Evolutionary conservation across 179 eudicot species (phyloP).

Genomic region (Amaranthus tricolor): DNA sequence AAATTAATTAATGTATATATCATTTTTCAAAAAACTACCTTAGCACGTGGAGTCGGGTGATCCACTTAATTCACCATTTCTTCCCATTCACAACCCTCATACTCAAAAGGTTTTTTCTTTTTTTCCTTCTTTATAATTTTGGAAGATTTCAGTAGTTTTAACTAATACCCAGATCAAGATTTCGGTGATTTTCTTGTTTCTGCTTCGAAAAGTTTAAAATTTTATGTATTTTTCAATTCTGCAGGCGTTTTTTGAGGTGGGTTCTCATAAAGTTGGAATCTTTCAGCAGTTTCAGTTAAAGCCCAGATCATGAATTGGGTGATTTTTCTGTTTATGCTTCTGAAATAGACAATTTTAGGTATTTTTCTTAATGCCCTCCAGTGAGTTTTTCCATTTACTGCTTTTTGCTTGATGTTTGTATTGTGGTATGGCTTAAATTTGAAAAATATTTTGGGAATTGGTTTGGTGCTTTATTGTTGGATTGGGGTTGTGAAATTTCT

Average conservation of each 20-base stretch:
- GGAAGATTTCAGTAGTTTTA: conserved; percentile 6
- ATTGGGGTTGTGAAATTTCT: not conserved
- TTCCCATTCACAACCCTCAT: too few relatives aligned
- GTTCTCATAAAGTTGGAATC: conserved; percentile 16
- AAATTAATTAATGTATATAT: too few relatives aligned
- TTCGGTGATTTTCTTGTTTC: conserved; percentile 12
- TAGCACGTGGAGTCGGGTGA: too few relatives aligned
- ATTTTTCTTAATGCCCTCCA: conserved; percentile 1
- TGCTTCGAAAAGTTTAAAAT: not conserved
- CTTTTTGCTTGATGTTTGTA: too few relatives aligned
- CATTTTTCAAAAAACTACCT: too few relatives aligned
- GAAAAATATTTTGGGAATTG: too few relatives aligned
- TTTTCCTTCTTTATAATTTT: too few relatives aligned
- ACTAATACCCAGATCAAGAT: conserved; percentile 14
- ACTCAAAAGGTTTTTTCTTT: too few relatives aligned
- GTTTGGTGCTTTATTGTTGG: too few relatives aligned
- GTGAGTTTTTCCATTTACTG: not conserved
- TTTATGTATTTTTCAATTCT: conserved; percentile 17
- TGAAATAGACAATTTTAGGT: conserved; percentile 4
- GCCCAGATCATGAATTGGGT: conserved; percentile 20
- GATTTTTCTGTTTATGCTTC: conserved; percentile 13
- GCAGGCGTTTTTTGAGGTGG: conserved; percentile 29
- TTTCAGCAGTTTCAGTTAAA: not conserved
- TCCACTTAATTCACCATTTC: too few relatives aligned
- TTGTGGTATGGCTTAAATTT: not conserved